These are phyloP conservation scores for Eutypella sp. DNA, from an alignment of 2,329 filamentous ascomycete species.

Conservation along the genomic window DNA sequence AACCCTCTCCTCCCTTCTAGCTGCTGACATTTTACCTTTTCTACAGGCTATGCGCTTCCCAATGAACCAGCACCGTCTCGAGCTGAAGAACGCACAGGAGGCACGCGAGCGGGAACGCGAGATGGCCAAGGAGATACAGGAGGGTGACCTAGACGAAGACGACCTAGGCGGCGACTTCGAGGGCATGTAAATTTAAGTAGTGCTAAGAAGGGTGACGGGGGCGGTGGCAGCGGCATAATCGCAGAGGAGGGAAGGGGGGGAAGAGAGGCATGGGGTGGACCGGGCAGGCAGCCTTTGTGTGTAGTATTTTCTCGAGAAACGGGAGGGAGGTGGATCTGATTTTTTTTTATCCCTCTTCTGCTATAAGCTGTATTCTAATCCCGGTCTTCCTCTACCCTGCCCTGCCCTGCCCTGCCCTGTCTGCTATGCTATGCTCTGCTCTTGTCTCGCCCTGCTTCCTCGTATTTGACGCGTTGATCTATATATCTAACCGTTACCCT, in stretches of 20 bases:
- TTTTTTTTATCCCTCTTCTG: not conserved
- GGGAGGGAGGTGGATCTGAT: not conserved
- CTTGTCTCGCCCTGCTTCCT: too few relatives aligned
- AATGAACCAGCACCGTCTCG: slow-evolving; percentile 97
- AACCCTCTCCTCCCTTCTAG: not conserved
- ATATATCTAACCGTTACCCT: too few relatives aligned
- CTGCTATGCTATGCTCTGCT: too few relatives aligned
- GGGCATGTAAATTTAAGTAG: slow-evolving; percentile 61
- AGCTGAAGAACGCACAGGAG: slow-evolving; percentile 97
- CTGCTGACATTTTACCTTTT: slow-evolving; percentile 21
- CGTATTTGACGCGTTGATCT: too few relatives aligned
- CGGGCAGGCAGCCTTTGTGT: too few relatives aligned
- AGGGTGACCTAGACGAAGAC: slow-evolving; percentile 94
- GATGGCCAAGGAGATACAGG: slow-evolving; percentile 97
- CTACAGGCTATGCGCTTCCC: slow-evolving; percentile 92
- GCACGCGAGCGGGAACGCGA: slow-evolving; percentile 95
- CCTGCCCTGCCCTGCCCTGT: too few relatives aligned
- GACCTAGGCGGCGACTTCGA: slow-evolving; percentile 95
- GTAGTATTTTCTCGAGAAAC: not conserved
- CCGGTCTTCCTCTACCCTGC: too few relatives aligned
- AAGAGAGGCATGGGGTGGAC: too few relatives aligned
- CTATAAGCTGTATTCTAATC: too few relatives aligned
- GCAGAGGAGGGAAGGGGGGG: too few relatives aligned
- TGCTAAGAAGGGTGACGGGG: too few relatives aligned
- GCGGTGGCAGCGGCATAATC: too few relatives aligned